Evolutionary conservation across 768 basidiomycete species (phyloP), one percentile per base, ranked within the genome.

Genomic region (Mycena latifolia): DNA sequence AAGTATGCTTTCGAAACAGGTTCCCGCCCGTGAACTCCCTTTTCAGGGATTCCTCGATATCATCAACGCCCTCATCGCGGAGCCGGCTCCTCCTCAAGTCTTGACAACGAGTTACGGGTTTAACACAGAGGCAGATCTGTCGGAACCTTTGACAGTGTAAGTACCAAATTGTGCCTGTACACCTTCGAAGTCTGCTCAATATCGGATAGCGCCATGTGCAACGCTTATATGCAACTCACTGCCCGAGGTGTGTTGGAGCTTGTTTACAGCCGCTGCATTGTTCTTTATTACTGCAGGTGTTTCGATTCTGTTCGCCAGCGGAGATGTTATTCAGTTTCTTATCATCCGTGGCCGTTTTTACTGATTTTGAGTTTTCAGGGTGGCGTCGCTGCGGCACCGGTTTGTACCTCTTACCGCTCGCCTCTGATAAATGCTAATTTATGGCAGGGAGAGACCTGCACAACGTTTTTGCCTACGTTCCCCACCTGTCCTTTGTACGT

Each of bases 101-200:
- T 81, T 87, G 22, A 81, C 84, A 0, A 86, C 82, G 0, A 82
- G 80, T 58, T 87, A 87, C 67, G 82, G 77, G 0, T 84, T 85
- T 29, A 76, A 82, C 46, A 86, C 86, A 41, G 83, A 85, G 65
- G 79, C 82, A 9, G 81, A 63, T n/a, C 53, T 68, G 8, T 68
- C 67, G 14, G 39, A 68, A 35, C 2, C 56, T 25, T 57, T 68
- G 17, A 68, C 67, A 5, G 63, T 68, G 66, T 63, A 24, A 43
- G 52, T 48, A 5, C 41, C n/a, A n/a, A n/a, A n/a, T 9, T 20
- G 7, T n/a, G 15, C 17, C 24, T 25, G 6, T 35, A 9, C 18
- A n/a, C 3, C 5, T 22, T 12, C 20, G 7, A 6, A 12, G 18
- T 47, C 7, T 1, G 22, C 33, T 48, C 22, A 56, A 14, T 12